A percentile compares a stretch with the other conserved stretches of the same genome.
phyloP scores from a whole-genome alignment of 345 rosid species.

The Zanthoxylum bungeanum region DNA sequence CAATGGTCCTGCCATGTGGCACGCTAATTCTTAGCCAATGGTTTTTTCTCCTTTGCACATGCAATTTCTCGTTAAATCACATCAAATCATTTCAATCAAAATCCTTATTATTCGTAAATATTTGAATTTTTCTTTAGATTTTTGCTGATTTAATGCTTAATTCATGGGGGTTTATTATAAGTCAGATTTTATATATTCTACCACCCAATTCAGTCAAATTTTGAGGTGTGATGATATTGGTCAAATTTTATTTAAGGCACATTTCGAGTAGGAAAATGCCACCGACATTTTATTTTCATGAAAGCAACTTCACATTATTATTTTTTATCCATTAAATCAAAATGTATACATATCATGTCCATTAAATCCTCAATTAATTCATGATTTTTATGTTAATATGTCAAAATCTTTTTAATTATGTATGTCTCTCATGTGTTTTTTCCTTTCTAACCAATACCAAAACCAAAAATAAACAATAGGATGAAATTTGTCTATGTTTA shows the following conservation, averaged over 20 bases:
- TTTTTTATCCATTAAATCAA: neutral
- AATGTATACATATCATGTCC: neutral
- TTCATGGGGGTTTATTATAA: neutral
- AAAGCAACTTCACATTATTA: neutral
- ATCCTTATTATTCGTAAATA: neutral
- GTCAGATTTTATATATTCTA: neutral
- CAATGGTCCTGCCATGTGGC: slow-evolving; percentile 25
- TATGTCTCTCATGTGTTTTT: neutral
- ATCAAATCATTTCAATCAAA: slow-evolving; percentile 11
- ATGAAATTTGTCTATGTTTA: neutral
- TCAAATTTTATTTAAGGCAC: neutral
- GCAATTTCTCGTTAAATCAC: slow-evolving; percentile 24
- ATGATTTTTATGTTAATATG: neutral
- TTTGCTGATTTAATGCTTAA: slow-evolving; percentile 4
- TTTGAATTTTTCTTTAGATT: neutral
- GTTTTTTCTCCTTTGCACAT: slow-evolving; percentile 34
- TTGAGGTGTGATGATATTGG: neutral
- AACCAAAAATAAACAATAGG: neutral
- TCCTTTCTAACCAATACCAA: neutral
- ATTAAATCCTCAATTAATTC: neutral
- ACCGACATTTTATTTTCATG: neutral
- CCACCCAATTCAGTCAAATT: neutral
- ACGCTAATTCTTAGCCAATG: slow-evolving; percentile 12
- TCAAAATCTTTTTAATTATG: neutral
- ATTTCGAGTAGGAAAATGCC: neutral